Base-by-base conservation (phyloP, 352 stramenopile genomes). In the Albugo laibachii region DNA sequence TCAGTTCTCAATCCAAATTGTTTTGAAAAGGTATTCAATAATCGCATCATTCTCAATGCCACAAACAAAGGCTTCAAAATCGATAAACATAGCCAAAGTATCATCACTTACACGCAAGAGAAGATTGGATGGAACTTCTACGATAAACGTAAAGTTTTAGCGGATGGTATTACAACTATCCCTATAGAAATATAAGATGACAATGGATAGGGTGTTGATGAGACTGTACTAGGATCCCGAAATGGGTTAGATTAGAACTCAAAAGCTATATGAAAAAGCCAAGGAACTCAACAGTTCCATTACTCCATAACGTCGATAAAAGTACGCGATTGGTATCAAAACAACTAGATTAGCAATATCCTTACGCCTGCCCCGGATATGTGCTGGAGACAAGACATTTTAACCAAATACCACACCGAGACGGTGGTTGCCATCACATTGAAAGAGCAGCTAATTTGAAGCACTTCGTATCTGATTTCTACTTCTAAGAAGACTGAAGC, bases 11-110 rank as follows among this genome's bases (percentile, higher is more conserved):
- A 41, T n/a, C 43, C 48, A 16, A 50, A 55, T n/a, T 19, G 36
- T 4, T 63, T 63, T 44, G 46, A 59, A 27, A 27, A 21, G 0
- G 53, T 63, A 40, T 45, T 61, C n/a, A 40, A 46, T 11, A 46
- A 62, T 24, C 36, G 43, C n/a, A 54, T 62, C 24, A 59, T 55
- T 14, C 48, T 65, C 12, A 43, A 34, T n/a, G 47, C 41, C 41
- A 59, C 54, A 8, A 65, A 65, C 35, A 59, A 54, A 51, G 55
- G 58, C 1, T 65, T 65, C 41, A 18, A 49, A 24, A 14, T 62
- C 1, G 42, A 14, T 44, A 57, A 57, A 36, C 38, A 60, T n/a
- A 55, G 19, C 20, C 59, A 65, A 14, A 55, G 48, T 18, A 53
- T 65, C 27, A 62, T 59, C 18, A 65, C 54, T 14, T 62, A 65